Evolutionary conservation across 2,329 filamentous ascomycete genomes (phyloP), one percentile per base, ranked within the genome.

Genomic region (Arthrinium puccinioides): DNA sequence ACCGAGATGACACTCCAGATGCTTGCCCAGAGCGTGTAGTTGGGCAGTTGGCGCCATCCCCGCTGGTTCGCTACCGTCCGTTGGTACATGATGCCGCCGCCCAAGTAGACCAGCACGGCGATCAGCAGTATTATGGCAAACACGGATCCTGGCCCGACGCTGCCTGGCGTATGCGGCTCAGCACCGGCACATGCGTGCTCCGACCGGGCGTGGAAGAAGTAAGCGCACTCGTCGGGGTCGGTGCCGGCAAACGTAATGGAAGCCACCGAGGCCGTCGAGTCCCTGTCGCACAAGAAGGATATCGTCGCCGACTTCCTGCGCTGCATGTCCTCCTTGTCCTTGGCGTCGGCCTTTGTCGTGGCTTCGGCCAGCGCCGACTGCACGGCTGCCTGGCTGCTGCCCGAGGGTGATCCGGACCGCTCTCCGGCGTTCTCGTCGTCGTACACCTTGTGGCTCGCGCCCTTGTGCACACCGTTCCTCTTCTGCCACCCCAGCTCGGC

Each of bases 31-130:
- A 96, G 75, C 50, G 77, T 80, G 66, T 92, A 96, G 64, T 98
- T 97, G 37, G 92, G 92, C 49, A 96, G 67, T 61, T 98, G 92
- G 49, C 86, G 79, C 92, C 90, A 97, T 32, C 92, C 92, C 44
- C 92, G 76, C 51, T 94, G 88, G 59, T 98, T 87, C 63, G 89
- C 83, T 40, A 98, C 89, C 21, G 87, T 94, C 42, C 92, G 79
- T 62, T 96, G 90, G 68, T 97, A 98, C 45, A 95, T 88, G 50
- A 94, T 84, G 53, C 92, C 92, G 49, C 92, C 92, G 25, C 94
- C 74, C 38, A 95, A 69, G 62, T 98, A 98, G 16, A 92, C 92
- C 9, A 90, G 65, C 25, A 96, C 72, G 9, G 89, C 85, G 42
- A 79, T 74, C 42, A 72, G 67, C 47, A 78, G 75, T 57, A 98